Percentiles rank a stretch among this genome's conserved stretches.
Evolutionary conservation across 257 asterid species (phyloP).

Genomic region (Solanum tarapatanum): DNA sequence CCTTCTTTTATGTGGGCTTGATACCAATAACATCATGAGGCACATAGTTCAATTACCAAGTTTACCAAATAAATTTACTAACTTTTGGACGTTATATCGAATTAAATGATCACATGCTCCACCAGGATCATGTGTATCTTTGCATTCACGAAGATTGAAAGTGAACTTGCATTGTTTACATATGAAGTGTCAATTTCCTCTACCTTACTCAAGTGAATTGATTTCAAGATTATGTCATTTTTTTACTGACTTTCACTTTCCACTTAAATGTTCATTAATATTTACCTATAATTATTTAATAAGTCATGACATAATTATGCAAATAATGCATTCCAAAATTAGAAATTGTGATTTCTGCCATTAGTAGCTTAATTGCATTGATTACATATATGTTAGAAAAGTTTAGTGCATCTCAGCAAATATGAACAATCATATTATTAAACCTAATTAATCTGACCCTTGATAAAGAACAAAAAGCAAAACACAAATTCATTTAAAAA

Average conservation of each 20-base stretch:
- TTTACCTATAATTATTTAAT: no score
- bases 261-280: no score
- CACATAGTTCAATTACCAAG: background rate
- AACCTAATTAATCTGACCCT: background rate
- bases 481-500: background rate
- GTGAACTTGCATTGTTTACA: background rate
- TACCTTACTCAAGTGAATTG: no score
- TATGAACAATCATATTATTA: no score
- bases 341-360: background rate
- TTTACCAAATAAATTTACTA: background rate
- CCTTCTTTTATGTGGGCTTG: background rate
- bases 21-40: background rate
- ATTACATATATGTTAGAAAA: background rate
- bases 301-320: no score
- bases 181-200: no score
- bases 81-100: background rate
- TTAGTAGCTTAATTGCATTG: background rate
- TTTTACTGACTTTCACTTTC: no score
- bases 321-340: background rate
- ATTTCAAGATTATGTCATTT: no score
- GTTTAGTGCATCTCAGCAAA: background rate
- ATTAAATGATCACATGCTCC: background rate
- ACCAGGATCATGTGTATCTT: background rate
- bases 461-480: background rate
- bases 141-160: background rate